A percentile compares a stretch with the other conserved stretches of the same genome.
phyloP scores from a whole-genome alignment of 78 protist genomes.

The Paratrimastix pyriformis region DNA sequence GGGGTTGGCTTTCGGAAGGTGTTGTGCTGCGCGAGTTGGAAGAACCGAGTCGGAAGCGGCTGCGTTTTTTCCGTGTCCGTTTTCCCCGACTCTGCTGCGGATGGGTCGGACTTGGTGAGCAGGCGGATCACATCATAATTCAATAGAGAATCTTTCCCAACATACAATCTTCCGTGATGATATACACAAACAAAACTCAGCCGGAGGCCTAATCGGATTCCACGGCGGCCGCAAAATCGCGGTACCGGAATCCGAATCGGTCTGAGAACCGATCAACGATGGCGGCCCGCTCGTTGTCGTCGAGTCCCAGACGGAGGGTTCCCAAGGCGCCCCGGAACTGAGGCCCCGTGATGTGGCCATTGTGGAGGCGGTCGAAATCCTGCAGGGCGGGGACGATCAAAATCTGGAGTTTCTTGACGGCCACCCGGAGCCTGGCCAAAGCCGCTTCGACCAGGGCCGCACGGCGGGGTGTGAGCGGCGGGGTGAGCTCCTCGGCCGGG shows the following conservation, averaged over 20 bases:
- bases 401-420: background rate
- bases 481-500: background rate
- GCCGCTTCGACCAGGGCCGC: background rate
- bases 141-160: too few relatives aligned
- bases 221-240: background rate
- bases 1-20: too few relatives aligned
- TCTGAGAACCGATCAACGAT: background rate
- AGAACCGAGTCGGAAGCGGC: too few relatives aligned
- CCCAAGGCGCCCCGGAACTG: conserved; percentile 1
- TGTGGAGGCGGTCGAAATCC: conserved; percentile 5
- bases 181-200: too few relatives aligned
- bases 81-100: too few relatives aligned
- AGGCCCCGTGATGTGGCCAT: conserved; percentile 9
- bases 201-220: too few relatives aligned
- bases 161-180: too few relatives aligned
- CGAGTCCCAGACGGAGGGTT: background rate
- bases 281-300: background rate
- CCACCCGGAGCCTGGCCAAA: background rate
- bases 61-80: too few relatives aligned
- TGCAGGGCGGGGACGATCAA: background rate
- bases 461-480: background rate
- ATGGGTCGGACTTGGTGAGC: too few relatives aligned
- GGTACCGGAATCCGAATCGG: background rate
- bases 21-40: too few relatives aligned
- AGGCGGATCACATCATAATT: too few relatives aligned